phyloP scores from a whole-genome alignment of 805 yeast genomes.

The Candida coquimbonensis region DNA sequence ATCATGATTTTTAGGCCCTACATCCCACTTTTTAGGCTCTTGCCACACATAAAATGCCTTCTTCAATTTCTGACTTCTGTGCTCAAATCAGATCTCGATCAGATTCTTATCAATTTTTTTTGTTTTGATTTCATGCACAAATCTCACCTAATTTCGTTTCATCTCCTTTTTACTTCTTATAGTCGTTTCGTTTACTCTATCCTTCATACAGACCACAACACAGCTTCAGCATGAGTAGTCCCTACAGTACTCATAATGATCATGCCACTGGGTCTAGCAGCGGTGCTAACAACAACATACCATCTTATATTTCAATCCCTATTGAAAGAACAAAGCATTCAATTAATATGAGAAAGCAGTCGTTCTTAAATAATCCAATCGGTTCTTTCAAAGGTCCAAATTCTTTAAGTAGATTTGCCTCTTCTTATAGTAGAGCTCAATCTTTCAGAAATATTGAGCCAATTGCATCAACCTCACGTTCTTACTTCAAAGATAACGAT shows the following conservation, averaged over 20 bases:
- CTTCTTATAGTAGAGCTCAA: constrained; percentile 74
- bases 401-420: constrained; percentile 71
- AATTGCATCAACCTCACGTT: constrained; percentile 36
- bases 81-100: no score
- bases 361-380: constrained; percentile 37
- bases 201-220: no score
- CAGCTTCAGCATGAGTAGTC: neutral
- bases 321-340: constrained; percentile 17
- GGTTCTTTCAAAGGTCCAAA: constrained; percentile 61
- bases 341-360: constrained; percentile 26
- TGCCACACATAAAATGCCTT: no score
- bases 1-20: no score
- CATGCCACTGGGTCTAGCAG: neutral
- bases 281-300: neutral
- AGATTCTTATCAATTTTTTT: no score
- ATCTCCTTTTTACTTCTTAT: no score
- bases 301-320: constrained; percentile 14
- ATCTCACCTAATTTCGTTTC: no score
- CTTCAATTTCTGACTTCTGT: no score
- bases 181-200: no score
- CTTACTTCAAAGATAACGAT: constrained; percentile 58
- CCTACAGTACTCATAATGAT: neutral
- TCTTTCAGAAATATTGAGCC: constrained; percentile 54
- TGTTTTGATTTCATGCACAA: no score
- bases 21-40: no score